Percentiles rank a stretch among this genome's conserved stretches.
Conservation (phyloP, 352 stramenopile genomes). For the Phytophthora agathidicida region DNA sequence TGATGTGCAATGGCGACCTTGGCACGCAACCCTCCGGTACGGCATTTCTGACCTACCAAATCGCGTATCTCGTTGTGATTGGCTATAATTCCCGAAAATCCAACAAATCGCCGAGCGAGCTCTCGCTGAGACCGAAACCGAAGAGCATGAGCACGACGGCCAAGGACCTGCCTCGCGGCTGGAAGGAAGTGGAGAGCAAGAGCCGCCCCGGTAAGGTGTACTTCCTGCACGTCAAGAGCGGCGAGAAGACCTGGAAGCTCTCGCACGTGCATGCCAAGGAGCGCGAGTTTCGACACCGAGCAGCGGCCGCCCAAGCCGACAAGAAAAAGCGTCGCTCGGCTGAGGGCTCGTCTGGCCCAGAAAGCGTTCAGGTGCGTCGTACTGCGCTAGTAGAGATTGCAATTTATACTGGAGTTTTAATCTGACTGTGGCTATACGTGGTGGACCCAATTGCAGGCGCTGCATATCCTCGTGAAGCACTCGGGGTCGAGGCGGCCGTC, state of each 20-base stretch:
- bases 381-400: background rate
- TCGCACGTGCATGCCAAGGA: conserved; percentile 85
- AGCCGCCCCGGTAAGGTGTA: conserved; percentile 85
- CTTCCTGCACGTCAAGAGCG: conserved; percentile 84
- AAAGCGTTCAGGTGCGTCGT: conserved; percentile 56
- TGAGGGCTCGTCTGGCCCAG: conserved; percentile 23
- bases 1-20: too few species aligned
- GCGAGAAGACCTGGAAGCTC: conserved; percentile 90
- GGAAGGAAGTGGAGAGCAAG: conserved; percentile 90
- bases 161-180: conserved; percentile 80
- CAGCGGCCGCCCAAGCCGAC: conserved; percentile 35
- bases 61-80: too few species aligned
- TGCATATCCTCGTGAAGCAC: conserved; percentile 92
- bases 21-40: too few species aligned
- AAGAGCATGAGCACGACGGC: conserved; percentile 44
- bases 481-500: conserved; percentile 77
- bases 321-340: conserved; percentile 31
- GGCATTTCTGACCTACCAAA: too few species aligned
- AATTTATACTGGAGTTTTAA: background rate
- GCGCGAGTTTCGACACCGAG: conserved; percentile 70
- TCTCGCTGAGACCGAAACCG: background rate
- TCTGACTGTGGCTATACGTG: background rate
- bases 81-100: background rate
- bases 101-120: conserved; percentile 4
- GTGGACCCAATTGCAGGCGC: conserved; percentile 34